Conservation (phyloP, 306 rosid species). For the Hylodesmum podocarpum region DNA sequence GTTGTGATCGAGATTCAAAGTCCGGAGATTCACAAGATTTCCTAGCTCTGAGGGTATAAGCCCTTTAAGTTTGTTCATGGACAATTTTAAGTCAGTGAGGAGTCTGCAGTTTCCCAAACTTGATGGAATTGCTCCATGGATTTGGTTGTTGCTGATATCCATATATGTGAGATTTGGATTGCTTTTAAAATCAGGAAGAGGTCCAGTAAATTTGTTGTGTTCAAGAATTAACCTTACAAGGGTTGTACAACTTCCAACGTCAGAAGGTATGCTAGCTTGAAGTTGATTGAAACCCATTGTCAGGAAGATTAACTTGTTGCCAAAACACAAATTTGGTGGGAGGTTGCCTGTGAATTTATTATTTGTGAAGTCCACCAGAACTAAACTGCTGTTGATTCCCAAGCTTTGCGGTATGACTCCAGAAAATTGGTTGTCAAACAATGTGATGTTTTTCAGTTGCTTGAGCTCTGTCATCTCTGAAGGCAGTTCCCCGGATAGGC, state of each 20-base stretch:
- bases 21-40: conserved; percentile 51
- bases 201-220: conserved; percentile 53
- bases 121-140: conserved; percentile 60
- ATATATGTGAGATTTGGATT: conserved; percentile 40
- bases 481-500: conserved; percentile 73
- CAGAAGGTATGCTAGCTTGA: conserved; percentile 63
- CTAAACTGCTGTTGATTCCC: conserved; percentile 73
- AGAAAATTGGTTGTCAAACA: conserved; percentile 66
- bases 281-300: conserved; percentile 62
- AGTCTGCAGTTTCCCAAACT: conserved; percentile 62
- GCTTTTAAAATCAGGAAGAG: conserved; percentile 56
- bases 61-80: conserved; percentile 55
- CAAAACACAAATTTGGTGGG: conserved; percentile 76
- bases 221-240: conserved; percentile 62
- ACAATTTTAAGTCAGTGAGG: conserved; percentile 52
- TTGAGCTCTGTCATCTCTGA: conserved; percentile 66
- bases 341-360: conserved; percentile 67
- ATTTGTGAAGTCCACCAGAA: conserved; percentile 55
- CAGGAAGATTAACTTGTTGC: conserved; percentile 48
- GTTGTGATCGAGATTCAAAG: conserved; percentile 60
- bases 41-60: conserved; percentile 65
- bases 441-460: conserved; percentile 56
- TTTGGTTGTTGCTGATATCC: conserved; percentile 56
- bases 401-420: conserved; percentile 75
- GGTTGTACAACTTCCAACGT: conserved; percentile 66